Percentiles rank a stretch among this genome's conserved stretches.
These are phyloP conservation scores for Rhazya stricta DNA, from an alignment of 257 asterid genomes.

Conservation along the genomic window DNA sequence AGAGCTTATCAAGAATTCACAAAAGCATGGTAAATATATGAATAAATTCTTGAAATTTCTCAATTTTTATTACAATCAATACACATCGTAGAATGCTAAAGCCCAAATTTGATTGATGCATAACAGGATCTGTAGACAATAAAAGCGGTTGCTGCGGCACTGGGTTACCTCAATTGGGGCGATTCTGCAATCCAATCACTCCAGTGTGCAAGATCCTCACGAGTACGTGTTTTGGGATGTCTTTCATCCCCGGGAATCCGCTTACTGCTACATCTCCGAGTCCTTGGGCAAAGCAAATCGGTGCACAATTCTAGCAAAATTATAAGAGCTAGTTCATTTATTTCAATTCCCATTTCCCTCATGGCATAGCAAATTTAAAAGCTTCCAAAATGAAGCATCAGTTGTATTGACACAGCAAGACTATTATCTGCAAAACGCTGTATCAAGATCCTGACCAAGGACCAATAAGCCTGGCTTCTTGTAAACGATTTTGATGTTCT, in stretches of 20 bases:
- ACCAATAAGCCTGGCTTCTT: not conserved
- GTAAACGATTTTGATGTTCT: too few relatives aligned
- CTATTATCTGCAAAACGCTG: too few relatives aligned
- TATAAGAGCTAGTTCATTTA: too few relatives aligned
- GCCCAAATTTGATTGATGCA: not conserved
- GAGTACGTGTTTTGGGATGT: conserved; percentile 21
- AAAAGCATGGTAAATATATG: conserved; percentile 9
- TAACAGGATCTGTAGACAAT: conserved; percentile 24
- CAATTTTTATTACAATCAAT: not conserved
- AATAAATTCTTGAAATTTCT: not conserved
- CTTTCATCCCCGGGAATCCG: conserved; percentile 17
- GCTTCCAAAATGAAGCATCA: not conserved
- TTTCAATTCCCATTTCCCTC: not conserved
- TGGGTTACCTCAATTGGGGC: conserved; percentile 22
- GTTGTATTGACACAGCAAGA: too few relatives aligned
- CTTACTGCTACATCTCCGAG: conserved; percentile 7
- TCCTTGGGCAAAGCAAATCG: conserved; percentile 2
- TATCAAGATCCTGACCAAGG: too few relatives aligned
- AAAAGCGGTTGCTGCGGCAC: conserved; percentile 28
- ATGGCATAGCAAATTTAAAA: too few relatives aligned
- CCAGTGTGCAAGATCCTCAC: conserved; percentile 11
- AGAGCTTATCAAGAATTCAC: conserved; percentile 47
- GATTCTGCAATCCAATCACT: not conserved
- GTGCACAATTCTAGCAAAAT: not conserved
- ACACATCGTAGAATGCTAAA: not conserved